Percentiles rank a stretch among this genome's conserved stretches.
phyloP scores from a whole-genome alignment of 805 yeast genomes.

The Yarrowia porcina region DNA sequence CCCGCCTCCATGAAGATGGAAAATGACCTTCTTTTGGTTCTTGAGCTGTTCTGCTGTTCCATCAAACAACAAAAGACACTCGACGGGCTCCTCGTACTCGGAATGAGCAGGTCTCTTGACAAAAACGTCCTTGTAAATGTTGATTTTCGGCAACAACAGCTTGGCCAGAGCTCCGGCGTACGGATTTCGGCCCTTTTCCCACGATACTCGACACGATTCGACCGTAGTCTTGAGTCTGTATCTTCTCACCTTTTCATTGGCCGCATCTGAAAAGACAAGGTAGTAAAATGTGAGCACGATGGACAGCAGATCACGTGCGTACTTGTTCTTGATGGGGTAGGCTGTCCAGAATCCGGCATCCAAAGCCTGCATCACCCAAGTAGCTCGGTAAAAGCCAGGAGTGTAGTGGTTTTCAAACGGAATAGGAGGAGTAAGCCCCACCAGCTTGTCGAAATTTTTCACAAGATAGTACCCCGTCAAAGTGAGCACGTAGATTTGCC shows the following conservation, averaged over 20 bases:
- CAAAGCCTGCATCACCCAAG: constrained; percentile 36
- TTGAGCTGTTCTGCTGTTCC: constrained; percentile 32
- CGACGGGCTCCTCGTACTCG: constrained; percentile 29
- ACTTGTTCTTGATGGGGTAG: constrained; percentile 32
- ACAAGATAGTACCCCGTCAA: constrained; percentile 34
- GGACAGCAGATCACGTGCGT: constrained; percentile 32
- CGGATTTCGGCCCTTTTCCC: constrained; percentile 36
- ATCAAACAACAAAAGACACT: constrained; percentile 33
- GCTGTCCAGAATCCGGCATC: constrained; percentile 40
- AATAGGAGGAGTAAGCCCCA: constrained; percentile 34
- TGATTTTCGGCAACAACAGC: constrained; percentile 29
- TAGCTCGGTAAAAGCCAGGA: constrained; percentile 33
- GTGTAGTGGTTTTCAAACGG: constrained; percentile 34
- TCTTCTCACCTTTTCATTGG: constrained; percentile 35
- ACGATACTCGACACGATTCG: constrained; percentile 34
- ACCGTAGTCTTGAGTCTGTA: constrained; percentile 33
- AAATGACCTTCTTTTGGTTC: constrained; percentile 30
- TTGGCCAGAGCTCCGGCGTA: constrained; percentile 29
- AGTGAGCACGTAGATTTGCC: constrained; percentile 36
- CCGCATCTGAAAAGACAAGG: constrained; percentile 36
- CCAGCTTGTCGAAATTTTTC: constrained; percentile 35
- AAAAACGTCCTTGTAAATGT: constrained; percentile 26
- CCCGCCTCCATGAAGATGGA: constrained; percentile 36
- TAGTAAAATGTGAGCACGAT: constrained; percentile 33
- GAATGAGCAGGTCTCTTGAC: constrained; percentile 32